Percentiles rank a stretch among this genome's conserved stretches.
Conservation (phyloP, 768 basidiomycete species). For the Amyloporia xantha region DNA sequence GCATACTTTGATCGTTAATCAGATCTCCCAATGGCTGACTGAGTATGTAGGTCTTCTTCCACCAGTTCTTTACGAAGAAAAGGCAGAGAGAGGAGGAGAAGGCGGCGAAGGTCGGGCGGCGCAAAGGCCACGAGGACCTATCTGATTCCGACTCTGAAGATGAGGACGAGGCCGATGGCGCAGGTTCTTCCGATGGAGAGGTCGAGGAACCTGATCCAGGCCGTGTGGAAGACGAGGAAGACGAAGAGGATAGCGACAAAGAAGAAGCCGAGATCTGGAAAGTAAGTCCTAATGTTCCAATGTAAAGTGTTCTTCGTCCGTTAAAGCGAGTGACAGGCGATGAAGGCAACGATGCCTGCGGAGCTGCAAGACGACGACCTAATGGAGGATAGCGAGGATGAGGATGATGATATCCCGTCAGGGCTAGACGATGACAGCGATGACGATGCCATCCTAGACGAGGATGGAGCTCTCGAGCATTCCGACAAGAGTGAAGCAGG, state of each 20-base stretch:
- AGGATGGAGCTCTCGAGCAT: constrained; percentile 23
- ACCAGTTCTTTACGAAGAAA: constrained; percentile 80
- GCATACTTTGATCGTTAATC: not conserved
- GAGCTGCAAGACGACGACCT: constrained; percentile 28
- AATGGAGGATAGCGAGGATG: constrained; percentile 25
- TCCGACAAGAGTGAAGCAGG: constrained; percentile 17
- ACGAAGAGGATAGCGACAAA: constrained; percentile 37
- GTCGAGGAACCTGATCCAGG: constrained; percentile 13
- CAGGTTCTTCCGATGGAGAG: constrained; percentile 3
- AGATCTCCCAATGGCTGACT: not conserved
- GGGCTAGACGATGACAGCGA: constrained; percentile 20
- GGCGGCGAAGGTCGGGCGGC: constrained; percentile 38
- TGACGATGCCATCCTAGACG: constrained; percentile 15
- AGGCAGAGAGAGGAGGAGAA: constrained; percentile 46
- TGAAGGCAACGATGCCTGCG: constrained; percentile 81
- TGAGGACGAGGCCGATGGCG: constrained; percentile 25
- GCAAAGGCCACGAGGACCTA: constrained; percentile 35
- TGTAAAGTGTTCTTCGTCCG: too few relatives aligned
- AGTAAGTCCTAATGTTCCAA: constrained; percentile 41
- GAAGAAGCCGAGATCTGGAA: constrained; percentile 85
- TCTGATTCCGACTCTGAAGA: constrained; percentile 25
- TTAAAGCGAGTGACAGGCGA: too few relatives aligned
- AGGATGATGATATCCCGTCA: constrained; percentile 22
- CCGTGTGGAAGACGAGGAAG: constrained; percentile 24
- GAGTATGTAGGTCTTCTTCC: constrained; percentile 69